Base-by-base conservation (phyloP, 192 early-diverging fungal genomes). In the Coemansia sp. region DNA sequence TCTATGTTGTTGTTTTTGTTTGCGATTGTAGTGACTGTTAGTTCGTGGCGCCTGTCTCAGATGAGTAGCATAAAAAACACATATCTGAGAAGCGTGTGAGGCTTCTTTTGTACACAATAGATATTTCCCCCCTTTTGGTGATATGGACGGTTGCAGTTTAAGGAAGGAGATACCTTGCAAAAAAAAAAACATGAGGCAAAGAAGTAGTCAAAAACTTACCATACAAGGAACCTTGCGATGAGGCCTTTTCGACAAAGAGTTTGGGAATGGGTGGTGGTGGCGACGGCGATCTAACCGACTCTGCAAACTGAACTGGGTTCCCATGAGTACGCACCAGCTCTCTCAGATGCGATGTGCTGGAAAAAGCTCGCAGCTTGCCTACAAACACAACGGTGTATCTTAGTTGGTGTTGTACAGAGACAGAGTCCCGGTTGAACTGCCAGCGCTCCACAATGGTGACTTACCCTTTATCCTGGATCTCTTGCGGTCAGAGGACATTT, bases 341-440 rank as follows among this genome's bases (percentile, higher is more conserved):
- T 54, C 77, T 63, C 68, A 84, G 55, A 27, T 84, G 82, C 3
- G 77, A 78, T 60, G 82, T 79, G 74, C 82, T 84, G 36, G 82
- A 84, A 61, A 84, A 84, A 31, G 77, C 82, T 24, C 82, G 77
- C 42, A 84, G 76, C 66, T 84, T 84, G 9, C 82, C 82, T 84
- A 84, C 51, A 29, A 70, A 16, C n/a, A 18, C 15, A 42, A 52
- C 47, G 27, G 22, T 15, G 36, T 36, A 16, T n/a, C 15, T 60
- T 60, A 34, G 57, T 8, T 34, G 29, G 18, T 36, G 15, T 60
- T 33, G 31, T 36, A n/a, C 18, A 24, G 57, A 29, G 27, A 1
- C 1, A 59, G 47, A 20, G 20, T 51, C 20, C 31, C 57, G 57
- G 57, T 11, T 60, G 57, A 60, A 60, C 57, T 36, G n/a, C 12